Conservation (phyloP, 148 eudicot species). For the Cornus florida region DNA sequence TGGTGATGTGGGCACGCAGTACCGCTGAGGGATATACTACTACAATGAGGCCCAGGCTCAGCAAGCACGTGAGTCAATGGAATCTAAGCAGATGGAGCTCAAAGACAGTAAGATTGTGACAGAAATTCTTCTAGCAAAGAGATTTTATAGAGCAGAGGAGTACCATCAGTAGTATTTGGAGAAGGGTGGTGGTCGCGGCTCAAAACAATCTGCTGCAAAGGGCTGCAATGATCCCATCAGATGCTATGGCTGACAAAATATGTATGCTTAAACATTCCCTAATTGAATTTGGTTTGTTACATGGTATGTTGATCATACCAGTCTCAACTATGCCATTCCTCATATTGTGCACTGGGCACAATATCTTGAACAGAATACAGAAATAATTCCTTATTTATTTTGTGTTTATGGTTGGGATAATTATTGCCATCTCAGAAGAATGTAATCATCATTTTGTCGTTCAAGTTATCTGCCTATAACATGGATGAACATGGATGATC, state of each 20-base stretch:
- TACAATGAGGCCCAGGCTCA: slow-evolving; percentile 71
- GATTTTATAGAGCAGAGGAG: slow-evolving; percentile 91
- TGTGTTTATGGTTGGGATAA: not conserved
- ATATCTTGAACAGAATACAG: not conserved
- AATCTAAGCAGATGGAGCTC: slow-evolving; percentile 65
- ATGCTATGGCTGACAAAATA: slow-evolving; percentile 67
- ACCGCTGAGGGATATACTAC: slow-evolving; percentile 91
- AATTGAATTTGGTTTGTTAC: not conserved
- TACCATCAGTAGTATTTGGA: slow-evolving; percentile 92
- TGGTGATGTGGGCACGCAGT: slow-evolving; percentile 84
- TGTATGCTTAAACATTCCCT: not conserved
- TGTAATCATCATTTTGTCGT: not conserved
- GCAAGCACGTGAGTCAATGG: slow-evolving; percentile 68
- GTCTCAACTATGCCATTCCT: not conserved
- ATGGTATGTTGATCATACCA: not conserved
- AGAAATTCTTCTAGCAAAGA: slow-evolving; percentile 85
- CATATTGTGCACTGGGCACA: not conserved
- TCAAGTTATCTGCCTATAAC: no score
- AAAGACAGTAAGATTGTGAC: slow-evolving; percentile 62
- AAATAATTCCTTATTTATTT: not conserved
- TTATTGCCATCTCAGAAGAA: not conserved
- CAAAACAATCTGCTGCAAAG: slow-evolving; percentile 71
- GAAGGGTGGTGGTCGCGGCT: slow-evolving; percentile 78
- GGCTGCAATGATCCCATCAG: slow-evolving; percentile 88
- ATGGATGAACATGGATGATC: no score